Base-by-base conservation (phyloP, 495 filamentous ascomycete genomes). In the Margaritispora aquatica region DNA sequence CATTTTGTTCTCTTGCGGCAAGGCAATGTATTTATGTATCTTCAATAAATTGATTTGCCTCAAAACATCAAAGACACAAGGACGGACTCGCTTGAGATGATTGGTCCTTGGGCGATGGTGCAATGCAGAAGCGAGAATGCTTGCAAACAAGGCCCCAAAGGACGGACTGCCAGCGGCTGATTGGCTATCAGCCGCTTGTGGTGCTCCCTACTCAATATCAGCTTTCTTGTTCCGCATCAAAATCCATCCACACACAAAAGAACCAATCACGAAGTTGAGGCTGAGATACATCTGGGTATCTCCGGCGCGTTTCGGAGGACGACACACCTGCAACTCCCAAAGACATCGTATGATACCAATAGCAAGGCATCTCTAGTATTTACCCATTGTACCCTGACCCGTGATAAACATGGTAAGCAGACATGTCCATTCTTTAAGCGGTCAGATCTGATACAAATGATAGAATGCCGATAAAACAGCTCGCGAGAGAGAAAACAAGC, bases 401-500 rank as follows among this genome's bases (percentile, higher is more conserved):
- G 29, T 34, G 29, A 34, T 34, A 5, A 15, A 5, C 5, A 34
- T 34, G 29, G 29, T 34, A 34, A 34, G 29, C 29, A 7, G 5
- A 5, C 29, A 34, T 15, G 5, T 34, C 15, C 29, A 34, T n/a
- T 7, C 29, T 15, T 15, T 15, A 34, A 34, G 5, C 29, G 15
- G 29, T 34, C 29, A 15, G 7, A 7, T 57, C 17, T 26, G 52
- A 31, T 21, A 54, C 22, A 38, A 49, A 20, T 55, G 15, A 22
- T 48, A 48, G 44, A 22, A 48, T 19, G n/a, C 17, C 8, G 44
- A 48, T 19, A n/a, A 22, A 19, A n/a, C 44, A 19, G 44, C 44
- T 22, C 44, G 44, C 20, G 17, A 19, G 44, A 48, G 84, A n/a
- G 82, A 87, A 20, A 88, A 88, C 59, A 85, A 88, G 64, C 81